Base-by-base conservation (phyloP, 2,329 filamentous ascomycete genomes). In the Claviceps sorghi region DNA sequence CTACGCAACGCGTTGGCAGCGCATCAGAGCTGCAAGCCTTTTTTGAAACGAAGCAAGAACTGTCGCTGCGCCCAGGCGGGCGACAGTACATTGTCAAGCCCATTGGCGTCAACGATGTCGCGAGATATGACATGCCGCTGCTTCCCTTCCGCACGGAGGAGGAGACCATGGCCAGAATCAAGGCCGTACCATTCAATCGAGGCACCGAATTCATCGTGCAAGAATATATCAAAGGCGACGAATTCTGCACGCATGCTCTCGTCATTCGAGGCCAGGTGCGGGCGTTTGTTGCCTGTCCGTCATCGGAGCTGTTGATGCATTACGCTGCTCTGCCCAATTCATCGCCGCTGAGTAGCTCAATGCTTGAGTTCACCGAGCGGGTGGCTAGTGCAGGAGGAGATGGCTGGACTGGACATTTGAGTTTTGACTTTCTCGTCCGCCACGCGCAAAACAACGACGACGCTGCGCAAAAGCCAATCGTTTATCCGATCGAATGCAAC, bases 211-310 rank as follows among this genome's bases (percentile, higher is more conserved):
- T 54, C 62, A 58, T 67, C 21, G 52, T 88, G 26, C 84, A 90
- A 61, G 79, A 88, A 61, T 86, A 76, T 62, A 77, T 86, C 55
- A 53, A 60, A 0, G 72, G 74, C 0, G 70, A 72, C 0, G 84
- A 88, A 62, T 88, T 82, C 62, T 86, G 82, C 64, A 87, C 85
- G 0, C 84, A 89, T 58, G 69, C 83, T 0, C 70, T 89, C 2
- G 68, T 89, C 4, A 71, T 88, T n/a, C 67, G 71, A 0, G 84
- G 84, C 1, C 65, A 75, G 36, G 75, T 90, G 17, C 76, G 76
- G 49, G 78, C 77, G 0, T 88, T 89, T 57, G 76, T 80, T 7
- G 79, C 83, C 0, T 87, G 84, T 60, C 78, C 78, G 2, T 82
- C 78, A 1, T 69, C 72, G 0, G 79, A 79, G 56, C 67, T 83